Evolutionary conservation across 2,329 filamentous ascomycete genomes (phyloP).

Genomic region (Pezicula rhizophila): DNA sequence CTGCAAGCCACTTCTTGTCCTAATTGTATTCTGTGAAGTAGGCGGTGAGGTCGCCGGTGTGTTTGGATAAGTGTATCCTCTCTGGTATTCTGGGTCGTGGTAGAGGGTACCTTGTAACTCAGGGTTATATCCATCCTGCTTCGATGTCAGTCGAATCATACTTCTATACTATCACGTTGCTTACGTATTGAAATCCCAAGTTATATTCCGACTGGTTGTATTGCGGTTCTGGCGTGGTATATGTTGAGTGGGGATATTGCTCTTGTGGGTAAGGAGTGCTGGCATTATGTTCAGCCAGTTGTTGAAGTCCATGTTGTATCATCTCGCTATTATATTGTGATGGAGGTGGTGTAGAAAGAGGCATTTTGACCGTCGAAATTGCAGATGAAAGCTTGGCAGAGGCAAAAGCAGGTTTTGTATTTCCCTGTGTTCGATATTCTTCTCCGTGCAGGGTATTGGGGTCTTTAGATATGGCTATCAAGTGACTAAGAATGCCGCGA

Average conservation of each 20-base stretch:
- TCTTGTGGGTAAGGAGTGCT: constrained; percentile 22
- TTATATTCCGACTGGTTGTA: constrained; percentile 22
- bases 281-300: constrained; percentile 39
- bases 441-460: too few relatives aligned
- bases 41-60: constrained; percentile 49
- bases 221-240: constrained; percentile 21
- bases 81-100: constrained; percentile 31
- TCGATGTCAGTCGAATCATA: constrained; percentile 9
- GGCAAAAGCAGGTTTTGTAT: background rate
- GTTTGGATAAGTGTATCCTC: constrained; percentile 15
- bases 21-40: constrained; percentile 30
- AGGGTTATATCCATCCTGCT: constrained; percentile 16
- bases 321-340: constrained; percentile 33
- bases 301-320: constrained; percentile 36
- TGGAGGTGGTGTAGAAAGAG: constrained; percentile 34
- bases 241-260: constrained; percentile 21
- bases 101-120: constrained; percentile 14
- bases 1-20: constrained; percentile 20
- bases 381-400: background rate
- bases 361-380: constrained; percentile 11
- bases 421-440: too few relatives aligned
- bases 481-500: too few relatives aligned
- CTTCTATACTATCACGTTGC: background rate
- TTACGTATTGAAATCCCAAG: constrained; percentile 23
- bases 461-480: too few relatives aligned